A percentile compares a stretch with the other conserved stretches of the same genome.
Conservation (phyloP, 116 monocot species). For the Dioscorea cayenensis region DNA sequence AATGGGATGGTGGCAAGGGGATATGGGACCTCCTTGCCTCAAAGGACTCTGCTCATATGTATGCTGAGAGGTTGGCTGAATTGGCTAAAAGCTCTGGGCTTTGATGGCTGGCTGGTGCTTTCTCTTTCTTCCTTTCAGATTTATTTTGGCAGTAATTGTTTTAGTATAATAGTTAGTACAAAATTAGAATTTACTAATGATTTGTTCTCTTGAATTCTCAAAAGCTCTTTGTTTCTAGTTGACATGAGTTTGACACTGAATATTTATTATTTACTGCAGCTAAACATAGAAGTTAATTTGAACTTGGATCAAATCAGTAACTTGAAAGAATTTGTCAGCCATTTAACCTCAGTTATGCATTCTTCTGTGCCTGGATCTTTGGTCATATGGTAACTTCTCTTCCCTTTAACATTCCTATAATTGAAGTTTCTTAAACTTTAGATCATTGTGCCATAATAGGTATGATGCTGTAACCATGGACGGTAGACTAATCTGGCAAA, state of each 20-base stretch:
- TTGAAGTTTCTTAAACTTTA: background rate
- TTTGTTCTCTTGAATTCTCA: too few relatives aligned
- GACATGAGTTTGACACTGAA: background rate
- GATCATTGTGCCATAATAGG: slow-evolving; percentile 58
- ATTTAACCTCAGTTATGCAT: slow-evolving; percentile 75
- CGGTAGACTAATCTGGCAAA: slow-evolving; percentile 64
- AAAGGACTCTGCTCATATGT: slow-evolving; percentile 58
- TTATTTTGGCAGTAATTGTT: too few relatives aligned
- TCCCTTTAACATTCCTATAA: background rate
- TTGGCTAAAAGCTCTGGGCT: slow-evolving; percentile 59
- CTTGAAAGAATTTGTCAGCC: slow-evolving; percentile 80
- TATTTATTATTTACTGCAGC: slow-evolving; percentile 29
- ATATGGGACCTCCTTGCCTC: slow-evolving; percentile 56
- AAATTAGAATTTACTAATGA: too few relatives aligned
- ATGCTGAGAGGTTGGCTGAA: slow-evolving; percentile 76
- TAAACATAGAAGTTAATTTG: slow-evolving; percentile 82
- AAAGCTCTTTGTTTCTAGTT: background rate
- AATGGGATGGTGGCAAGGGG: slow-evolving; percentile 67
- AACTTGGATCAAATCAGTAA: slow-evolving; percentile 35
- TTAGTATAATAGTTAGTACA: too few relatives aligned
- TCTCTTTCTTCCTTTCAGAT: background rate
- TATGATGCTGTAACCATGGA: slow-evolving; percentile 82
- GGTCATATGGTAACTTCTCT: slow-evolving; percentile 65
- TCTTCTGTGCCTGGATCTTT: slow-evolving; percentile 66
- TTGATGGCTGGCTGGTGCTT: slow-evolving; percentile 98